A percentile compares a stretch with the other conserved stretches of the same genome.
phyloP scores from a whole-genome alignment of 345 rosid species.

The Fremontodendron californicum region DNA sequence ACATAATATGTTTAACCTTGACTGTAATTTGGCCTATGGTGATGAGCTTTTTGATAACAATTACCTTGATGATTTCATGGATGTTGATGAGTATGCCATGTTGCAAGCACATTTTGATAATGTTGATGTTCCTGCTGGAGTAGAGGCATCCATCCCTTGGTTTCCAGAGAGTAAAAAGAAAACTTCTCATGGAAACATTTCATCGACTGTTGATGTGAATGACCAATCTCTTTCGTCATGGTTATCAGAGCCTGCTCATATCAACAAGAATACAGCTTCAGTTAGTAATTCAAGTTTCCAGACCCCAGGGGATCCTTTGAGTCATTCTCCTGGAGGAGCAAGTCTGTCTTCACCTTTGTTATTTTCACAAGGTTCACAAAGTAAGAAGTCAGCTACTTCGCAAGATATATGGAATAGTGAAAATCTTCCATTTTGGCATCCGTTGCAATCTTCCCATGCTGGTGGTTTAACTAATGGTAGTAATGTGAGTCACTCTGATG shows the following conservation, averaged over 20 bases:
- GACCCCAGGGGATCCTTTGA: conserved; percentile 2
- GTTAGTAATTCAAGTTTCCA: conserved; percentile 22
- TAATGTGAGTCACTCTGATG: conserved; percentile 9
- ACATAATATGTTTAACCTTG: conserved; percentile 31
- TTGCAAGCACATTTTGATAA: conserved; percentile 67
- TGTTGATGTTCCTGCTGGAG: conserved; percentile 65
- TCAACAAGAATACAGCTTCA: conserved; percentile 19
- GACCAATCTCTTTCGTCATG: not conserved
- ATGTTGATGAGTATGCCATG: conserved; percentile 38
- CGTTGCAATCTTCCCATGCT: not conserved
- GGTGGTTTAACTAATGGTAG: conserved; percentile 22
- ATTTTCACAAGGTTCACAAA: conserved; percentile 10
- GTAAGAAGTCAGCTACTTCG: conserved; percentile 18
- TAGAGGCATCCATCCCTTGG: conserved; percentile 71
- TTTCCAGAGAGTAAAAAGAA: conserved; percentile 30
- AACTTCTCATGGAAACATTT: conserved; percentile 22
- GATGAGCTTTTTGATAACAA: conserved; percentile 26
- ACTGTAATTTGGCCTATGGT: conserved; percentile 31
- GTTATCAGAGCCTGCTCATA: conserved; percentile 11
- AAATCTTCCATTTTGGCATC: conserved; percentile 10
- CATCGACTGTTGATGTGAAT: not conserved
- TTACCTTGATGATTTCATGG: conserved; percentile 25
- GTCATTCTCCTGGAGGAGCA: conserved; percentile 21
- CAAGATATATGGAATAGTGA: conserved; percentile 17
- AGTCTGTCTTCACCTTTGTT: conserved; percentile 22